These are phyloP conservation scores for Fraxinus americana DNA, from an alignment of 257 asterid genomes.

Conservation along the genomic window DNA sequence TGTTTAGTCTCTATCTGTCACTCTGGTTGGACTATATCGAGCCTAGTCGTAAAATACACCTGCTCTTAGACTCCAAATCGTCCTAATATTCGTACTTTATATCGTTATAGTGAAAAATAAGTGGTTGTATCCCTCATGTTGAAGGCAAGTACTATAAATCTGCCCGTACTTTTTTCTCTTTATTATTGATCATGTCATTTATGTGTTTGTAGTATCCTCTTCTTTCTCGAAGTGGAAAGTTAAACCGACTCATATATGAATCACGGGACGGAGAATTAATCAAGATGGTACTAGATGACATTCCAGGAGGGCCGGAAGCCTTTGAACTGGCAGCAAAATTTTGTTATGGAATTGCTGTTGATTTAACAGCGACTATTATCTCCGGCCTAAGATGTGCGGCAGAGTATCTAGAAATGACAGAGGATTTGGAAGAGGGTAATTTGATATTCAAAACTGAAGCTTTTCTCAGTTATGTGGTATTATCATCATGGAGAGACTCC, in stretches of 20 bases:
- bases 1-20: not conserved
- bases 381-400: constrained; percentile 95
- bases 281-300: constrained; percentile 59
- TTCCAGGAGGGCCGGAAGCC: constrained; percentile 89
- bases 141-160: not conserved
- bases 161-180: not conserved
- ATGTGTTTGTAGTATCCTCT: constrained; percentile 62
- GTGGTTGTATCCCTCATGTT: not conserved
- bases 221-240: constrained; percentile 84
- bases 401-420: constrained; percentile 93
- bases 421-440: constrained; percentile 95
- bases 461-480: constrained; percentile 88
- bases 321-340: constrained; percentile 91
- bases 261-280: constrained; percentile 55
- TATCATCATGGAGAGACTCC: constrained; percentile 95
- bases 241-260: constrained; percentile 79
- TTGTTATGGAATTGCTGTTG: constrained; percentile 93
- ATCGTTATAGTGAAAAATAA: too few species aligned
- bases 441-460: constrained; percentile 95
- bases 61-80: too few species aligned
- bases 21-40: not conserved
- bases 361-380: constrained; percentile 74
- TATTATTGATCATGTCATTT: not conserved
- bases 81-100: too few species aligned
- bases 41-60: too few species aligned